Percentiles rank a stretch among this genome's conserved stretches.
These are phyloP conservation scores for Zygosaccharomyces lentus DNA, from an alignment of 805 yeast genomes.

Conservation along the genomic window DNA sequence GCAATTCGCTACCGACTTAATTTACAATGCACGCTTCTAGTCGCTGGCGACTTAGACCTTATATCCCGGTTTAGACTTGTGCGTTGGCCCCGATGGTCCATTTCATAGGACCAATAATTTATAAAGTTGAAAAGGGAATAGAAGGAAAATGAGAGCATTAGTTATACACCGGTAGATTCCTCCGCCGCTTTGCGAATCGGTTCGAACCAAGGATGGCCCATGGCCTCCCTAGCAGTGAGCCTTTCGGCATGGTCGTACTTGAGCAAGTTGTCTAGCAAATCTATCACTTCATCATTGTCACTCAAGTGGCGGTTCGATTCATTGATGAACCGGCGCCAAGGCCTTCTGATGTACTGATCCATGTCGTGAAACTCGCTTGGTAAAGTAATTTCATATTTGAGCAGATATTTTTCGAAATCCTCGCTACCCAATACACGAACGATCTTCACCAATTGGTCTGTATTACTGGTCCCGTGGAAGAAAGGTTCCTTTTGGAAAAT, in stretches of 20 bases:
- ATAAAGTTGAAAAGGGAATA: background rate
- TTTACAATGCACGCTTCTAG: conserved; percentile 19
- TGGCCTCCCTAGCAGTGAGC: conserved; percentile 83
- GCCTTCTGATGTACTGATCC: conserved; percentile 70
- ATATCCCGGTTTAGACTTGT: conserved; percentile 18
- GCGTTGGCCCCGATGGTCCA: conserved; percentile 19
- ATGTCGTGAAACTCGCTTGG: conserved; percentile 75
- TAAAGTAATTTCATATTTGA: conserved; percentile 65
- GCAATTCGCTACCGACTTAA: conserved; percentile 6
- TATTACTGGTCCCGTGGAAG: conserved; percentile 85
- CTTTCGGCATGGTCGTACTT: conserved; percentile 87
- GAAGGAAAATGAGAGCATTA: background rate
- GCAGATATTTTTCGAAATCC: conserved; percentile 61
- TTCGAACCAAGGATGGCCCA: conserved; percentile 51
- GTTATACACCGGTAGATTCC: conserved; percentile 1
- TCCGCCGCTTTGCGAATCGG: conserved; percentile 19
- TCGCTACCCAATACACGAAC: conserved; percentile 85
- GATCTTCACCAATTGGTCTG: conserved; percentile 87
- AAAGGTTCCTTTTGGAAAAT: conserved; percentile 88
- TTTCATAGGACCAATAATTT: background rate
- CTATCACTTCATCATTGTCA: conserved; percentile 67
- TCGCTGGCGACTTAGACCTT: conserved; percentile 18
- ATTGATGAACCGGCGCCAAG: conserved; percentile 80
- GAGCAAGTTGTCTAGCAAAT: conserved; percentile 72
- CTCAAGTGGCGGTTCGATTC: conserved; percentile 60